phyloP scores from a whole-genome alignment of 768 basidiomycete genomes.

The Psilocybe tampanensis region DNA sequence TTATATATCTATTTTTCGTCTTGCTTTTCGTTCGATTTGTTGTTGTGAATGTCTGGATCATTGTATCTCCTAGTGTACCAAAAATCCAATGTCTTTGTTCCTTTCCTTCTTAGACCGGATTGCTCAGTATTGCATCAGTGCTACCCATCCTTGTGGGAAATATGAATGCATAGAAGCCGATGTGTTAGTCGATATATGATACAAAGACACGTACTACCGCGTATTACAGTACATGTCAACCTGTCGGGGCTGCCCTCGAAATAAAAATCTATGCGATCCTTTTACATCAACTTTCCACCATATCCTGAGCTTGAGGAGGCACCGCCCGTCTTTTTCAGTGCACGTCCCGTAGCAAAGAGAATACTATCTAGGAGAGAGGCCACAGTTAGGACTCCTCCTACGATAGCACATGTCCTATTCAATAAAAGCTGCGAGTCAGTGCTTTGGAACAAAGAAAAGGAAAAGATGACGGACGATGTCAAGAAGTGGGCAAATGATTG shows the following conservation, averaged over 20 bases:
- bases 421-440: not conserved
- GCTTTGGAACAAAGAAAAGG: not conserved
- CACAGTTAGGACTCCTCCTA: conserved; percentile 95
- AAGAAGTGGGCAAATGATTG: conserved; percentile 98
- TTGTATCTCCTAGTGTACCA: too few species aligned
- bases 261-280: not conserved
- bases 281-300: conserved; percentile 49
- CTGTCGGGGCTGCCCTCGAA: not conserved
- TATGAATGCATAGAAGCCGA: not conserved
- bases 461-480: conserved; percentile 73
- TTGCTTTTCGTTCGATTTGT: too few species aligned
- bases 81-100: too few species aligned
- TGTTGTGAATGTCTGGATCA: too few species aligned
- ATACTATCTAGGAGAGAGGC: conserved; percentile 87
- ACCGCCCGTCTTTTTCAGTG: conserved; percentile 60
- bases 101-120: too few species aligned
- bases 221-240: conserved; percentile 16
- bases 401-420: conserved; percentile 90
- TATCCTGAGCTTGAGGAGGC: conserved; percentile 32
- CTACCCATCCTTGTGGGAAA: not conserved
- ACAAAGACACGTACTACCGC: conserved; percentile 20
- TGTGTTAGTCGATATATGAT: conserved; percentile 30
- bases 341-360: conserved; percentile 80
- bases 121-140: not conserved
- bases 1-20: too few species aligned